phyloP scores from a whole-genome alignment of 257 asterid genomes.

The Verbena officinalis region DNA sequence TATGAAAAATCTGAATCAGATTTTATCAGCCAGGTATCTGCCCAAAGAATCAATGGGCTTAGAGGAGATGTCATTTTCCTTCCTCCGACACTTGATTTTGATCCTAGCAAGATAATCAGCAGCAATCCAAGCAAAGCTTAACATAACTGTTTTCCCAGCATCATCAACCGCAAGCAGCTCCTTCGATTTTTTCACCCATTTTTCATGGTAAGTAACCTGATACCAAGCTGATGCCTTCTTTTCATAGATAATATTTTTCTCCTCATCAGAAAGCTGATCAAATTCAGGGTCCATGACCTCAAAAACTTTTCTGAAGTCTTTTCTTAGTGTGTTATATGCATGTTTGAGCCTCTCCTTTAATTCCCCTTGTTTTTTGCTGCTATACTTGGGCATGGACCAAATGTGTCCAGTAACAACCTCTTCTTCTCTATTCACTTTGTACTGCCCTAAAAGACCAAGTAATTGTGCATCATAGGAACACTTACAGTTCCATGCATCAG shows the following conservation, averaged over 20 bases:
- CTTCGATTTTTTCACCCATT: slow-evolving; percentile 55
- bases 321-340: slow-evolving; percentile 65
- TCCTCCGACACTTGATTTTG: slow-evolving; percentile 55
- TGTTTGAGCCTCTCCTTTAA: slow-evolving; percentile 84
- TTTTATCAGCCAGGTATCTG: slow-evolving; percentile 69
- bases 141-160: slow-evolving; percentile 49
- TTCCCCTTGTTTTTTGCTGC: slow-evolving; percentile 71
- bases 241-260: slow-evolving; percentile 61
- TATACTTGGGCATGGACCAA: slow-evolving; percentile 86
- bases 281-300: slow-evolving; percentile 59
- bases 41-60: slow-evolving; percentile 74
- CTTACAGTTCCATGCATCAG: slow-evolving; percentile 71
- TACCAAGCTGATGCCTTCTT: slow-evolving; percentile 96
- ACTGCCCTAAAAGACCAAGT: slow-evolving; percentile 75
- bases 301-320: slow-evolving; percentile 75
- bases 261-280: slow-evolving; percentile 54
- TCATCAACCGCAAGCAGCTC: slow-evolving; percentile 48
- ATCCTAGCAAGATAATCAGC: slow-evolving; percentile 85
- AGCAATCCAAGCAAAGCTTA: slow-evolving; percentile 98
- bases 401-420: slow-evolving; percentile 90
- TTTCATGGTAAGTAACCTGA: slow-evolving; percentile 69
- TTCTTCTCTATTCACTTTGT: slow-evolving; percentile 73
- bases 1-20: slow-evolving; percentile 39
- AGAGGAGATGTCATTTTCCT: slow-evolving; percentile 36
- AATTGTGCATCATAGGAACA: slow-evolving; percentile 78